Base-by-base conservation (phyloP, 2,329 filamentous ascomycete species). In the Beauveria sp. region DNA sequence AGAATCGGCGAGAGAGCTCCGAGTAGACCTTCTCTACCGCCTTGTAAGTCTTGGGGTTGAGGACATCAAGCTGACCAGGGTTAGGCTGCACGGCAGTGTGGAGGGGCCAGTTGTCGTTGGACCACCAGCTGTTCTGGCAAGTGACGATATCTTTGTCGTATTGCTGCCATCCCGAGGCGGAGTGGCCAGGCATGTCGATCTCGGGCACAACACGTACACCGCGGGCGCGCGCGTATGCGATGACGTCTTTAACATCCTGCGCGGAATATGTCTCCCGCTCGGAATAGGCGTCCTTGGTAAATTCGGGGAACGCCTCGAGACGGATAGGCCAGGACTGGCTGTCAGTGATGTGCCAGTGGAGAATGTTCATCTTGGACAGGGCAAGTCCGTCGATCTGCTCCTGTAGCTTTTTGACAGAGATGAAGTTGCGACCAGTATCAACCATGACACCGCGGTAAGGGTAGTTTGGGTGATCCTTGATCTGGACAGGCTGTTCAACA, bases 131-230 rank as follows among this genome's bases (percentile, higher is more conserved):
- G 69, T 85, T 72, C 20, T 70, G 71, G 69, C 82, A 85, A 14
- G 84, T 77, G 30, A 84, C 74, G 61, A 87, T 82, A 26, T 77
- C 74, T 26, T 81, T 75, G 62, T 85, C 80, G 7, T 85, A 73
- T 63, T 82, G 81, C 59, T 80, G 75, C 81, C 81, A 84, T 34
- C 81, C 81, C 0, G 80, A 77, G 34, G 76, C 74, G 6, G 81
- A 78, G 67, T 86, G 83, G 52, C 82, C 80, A 7, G 83, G 83
- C 81, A 85, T 85, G 68, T 86, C 83, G 47, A 85, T 78, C 66
- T 86, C 83, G n/a, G 83, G 80, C 40, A 85, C 75, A 60, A 86
- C 75, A 59, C 84, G 80, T n/a, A 86, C 76, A 61, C 79, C 83
- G 20, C 82, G 82, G 40, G 78, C 77, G 43, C 78, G 73, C 18